Base-by-base conservation (phyloP, 495 filamentous ascomycete genomes). In the Bryoglossum gracile region DNA sequence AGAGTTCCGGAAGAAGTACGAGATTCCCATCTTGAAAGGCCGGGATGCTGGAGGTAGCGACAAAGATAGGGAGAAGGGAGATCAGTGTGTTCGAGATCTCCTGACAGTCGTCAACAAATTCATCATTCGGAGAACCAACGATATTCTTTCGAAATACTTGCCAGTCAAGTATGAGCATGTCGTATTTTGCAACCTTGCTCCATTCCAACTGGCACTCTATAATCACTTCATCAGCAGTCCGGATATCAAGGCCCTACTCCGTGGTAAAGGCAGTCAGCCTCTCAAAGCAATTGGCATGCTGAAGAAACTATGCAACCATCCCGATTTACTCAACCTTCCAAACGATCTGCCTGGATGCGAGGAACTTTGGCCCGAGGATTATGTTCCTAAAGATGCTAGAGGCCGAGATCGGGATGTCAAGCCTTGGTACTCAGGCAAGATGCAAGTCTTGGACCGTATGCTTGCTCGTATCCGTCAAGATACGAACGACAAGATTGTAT, bases 111-210 rank as follows among this genome's bases (percentile, higher is more conserved):
- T 99, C 56, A 96, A 97, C 69, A 95, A 94, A 58, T 99, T 97
- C 71, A 96, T 99, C 65, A 99, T 99, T 61, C 86, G 92, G 35
- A 82, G 92, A 22, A 97, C 91, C 0, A 99, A 99, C 73, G 92
- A 99, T 61, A 91, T 99, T 45, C 69, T 99, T 16, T 95, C 91
- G 32, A 97, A 99, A 62, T 99, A 99, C 65, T 76, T 99, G 39
- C 94, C 92, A 2, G 80, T 97, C 68, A 99, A 99, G 68, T 99
- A 99, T 68, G 92, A 99, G 60, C 92, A 99, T 65, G 92, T 99
- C 23, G 94, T 99, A n/a, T 99, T 99, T 71, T 99, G 92, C 74
- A 94, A 94, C 58, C 75, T 95, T 25, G 83, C 90, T 18, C 82
- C 85, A 0, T 97, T 99, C 68, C 92, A 99, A 62, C 70, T 89